Percentiles rank a stretch among this genome's conserved stretches.
Evolutionary conservation across 2,329 filamentous ascomycete species (phyloP).

Genomic region (Colletotrichum simmondsii): DNA sequence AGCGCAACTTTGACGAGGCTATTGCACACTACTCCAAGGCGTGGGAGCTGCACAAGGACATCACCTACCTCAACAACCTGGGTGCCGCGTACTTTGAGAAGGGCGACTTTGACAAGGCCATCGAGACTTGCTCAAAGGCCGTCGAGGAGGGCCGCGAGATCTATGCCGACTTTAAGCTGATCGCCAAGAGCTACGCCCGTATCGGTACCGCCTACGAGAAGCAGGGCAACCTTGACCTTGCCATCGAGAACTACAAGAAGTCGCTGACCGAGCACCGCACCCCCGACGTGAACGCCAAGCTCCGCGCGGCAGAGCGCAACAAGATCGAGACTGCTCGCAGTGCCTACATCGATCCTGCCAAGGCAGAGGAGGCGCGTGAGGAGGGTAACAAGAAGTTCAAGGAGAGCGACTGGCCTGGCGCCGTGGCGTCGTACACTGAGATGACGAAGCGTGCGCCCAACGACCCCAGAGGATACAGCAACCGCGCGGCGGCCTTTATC

Average conservation of each 20-base stretch:
- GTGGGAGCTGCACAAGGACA: conserved; percentile 95
- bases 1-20: conserved; percentile 93
- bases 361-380: conserved; percentile 95
- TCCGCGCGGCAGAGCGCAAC: conserved; percentile 88
- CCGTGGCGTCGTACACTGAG: conserved; percentile 92
- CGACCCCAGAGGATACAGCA: conserved; percentile 94
- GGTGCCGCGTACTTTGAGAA: conserved; percentile 96
- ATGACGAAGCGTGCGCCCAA: conserved; percentile 97
- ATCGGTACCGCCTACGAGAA: conserved; percentile 97
- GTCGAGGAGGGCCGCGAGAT: conserved; percentile 90
- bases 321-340: conserved; percentile 80
- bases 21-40: conserved; percentile 95
- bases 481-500: conserved; percentile 95
- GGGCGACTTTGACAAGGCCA: conserved; percentile 88
- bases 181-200: conserved; percentile 97
- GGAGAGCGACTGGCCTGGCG: conserved; percentile 92
- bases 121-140: conserved; percentile 88
- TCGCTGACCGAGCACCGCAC: conserved; percentile 97
- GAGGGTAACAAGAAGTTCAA: conserved; percentile 98
- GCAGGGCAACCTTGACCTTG: conserved; percentile 79
- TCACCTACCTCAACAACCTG: conserved; percentile 97
- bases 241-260: conserved; percentile 90
- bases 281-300: conserved; percentile 91
- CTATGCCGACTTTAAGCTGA: conserved; percentile 96
- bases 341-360: conserved; percentile 88